Evolutionary conservation across 2,329 filamentous ascomycete species (phyloP), one percentile per base, ranked within the genome.

Genomic region (Talaromyces sp.): DNA sequence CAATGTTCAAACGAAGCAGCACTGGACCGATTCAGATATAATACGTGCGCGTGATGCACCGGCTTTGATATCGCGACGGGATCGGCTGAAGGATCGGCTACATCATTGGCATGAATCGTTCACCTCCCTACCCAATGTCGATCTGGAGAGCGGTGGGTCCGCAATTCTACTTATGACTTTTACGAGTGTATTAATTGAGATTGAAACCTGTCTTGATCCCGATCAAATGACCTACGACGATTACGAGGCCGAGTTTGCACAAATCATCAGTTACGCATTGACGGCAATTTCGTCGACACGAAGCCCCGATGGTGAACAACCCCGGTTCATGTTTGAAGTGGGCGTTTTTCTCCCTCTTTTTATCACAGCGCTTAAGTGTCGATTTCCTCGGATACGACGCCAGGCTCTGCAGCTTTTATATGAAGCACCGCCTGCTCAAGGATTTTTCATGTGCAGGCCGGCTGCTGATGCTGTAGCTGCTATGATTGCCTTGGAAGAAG

Each of bases 271-370:
- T 11, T 39, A 49, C 11, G 60, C 60, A 32, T 45, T 54, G 7
- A 24, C 32, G 3, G 51, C 58, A 8, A 41, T 59, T 33, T 44
- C 39, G n/a, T 47, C 45, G 5, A 61, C 57, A 10, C 47, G 49
- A 19, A 51, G 36, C 11, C 22, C 47, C 3, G 52, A 59, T 29
- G 60, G 54, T 11, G 44, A 49, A 24, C 60, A 62, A 19, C 60
- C 58, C 2, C 47, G 47, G 2, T 59, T 62, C 37, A 56, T 47
- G 43, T 61, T 62, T 10, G 60, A 62, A 33, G 56, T 53, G 43
- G 57, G 60, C 4, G 50, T 62, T 3, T 62, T 60, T 20, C 56
- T 62, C 16, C 58, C 60, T 10, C 56, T 57, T 7, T 61, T 61
- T 22, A 59, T 62, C 27, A 57, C 60, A 4, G 54, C 51, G 2